Percentiles rank a stretch among this genome's conserved stretches.
phyloP scores from a whole-genome alignment of 345 rosid genomes.

The Populus nigra region DNA sequence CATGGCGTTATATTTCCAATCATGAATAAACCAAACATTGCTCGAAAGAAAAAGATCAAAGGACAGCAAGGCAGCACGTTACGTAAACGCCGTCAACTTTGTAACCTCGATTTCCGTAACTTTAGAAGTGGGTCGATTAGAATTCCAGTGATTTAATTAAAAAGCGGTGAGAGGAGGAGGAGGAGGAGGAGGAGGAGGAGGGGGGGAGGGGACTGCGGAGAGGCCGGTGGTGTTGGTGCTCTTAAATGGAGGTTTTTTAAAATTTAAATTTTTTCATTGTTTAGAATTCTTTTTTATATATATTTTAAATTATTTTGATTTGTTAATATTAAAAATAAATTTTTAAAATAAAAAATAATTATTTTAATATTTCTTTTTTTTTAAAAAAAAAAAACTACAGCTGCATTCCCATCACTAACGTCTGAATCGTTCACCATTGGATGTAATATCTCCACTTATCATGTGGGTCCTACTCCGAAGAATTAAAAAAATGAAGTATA shows the following conservation, averaged over 20 bases:
- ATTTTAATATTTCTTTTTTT: too few relatives aligned
- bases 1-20: not conserved
- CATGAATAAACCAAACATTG: not conserved
- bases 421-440: conserved; percentile 32
- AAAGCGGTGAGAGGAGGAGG: too few relatives aligned
- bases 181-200: not conserved
- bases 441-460: conserved; percentile 29
- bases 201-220: not conserved
- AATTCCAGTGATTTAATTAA: too few relatives aligned
- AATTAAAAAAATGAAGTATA: not conserved
- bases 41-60: not conserved
- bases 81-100: conserved; percentile 14
- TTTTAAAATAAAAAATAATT: too few relatives aligned
- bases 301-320: too few relatives aligned
- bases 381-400: too few relatives aligned
- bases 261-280: too few relatives aligned
- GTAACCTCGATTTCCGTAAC: conserved; percentile 12
- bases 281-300: too few relatives aligned
- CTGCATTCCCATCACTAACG: conserved; percentile 7
- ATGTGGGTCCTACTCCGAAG: conserved; percentile 21
- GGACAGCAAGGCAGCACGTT: not conserved
- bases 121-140: conserved; percentile 29
- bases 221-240: not conserved
- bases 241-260: too few relatives aligned
- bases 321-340: too few relatives aligned